Evolutionary conservation across 129 eudicot species (phyloP).

Genomic region (Chrysanthemum lavandulifolium): DNA sequence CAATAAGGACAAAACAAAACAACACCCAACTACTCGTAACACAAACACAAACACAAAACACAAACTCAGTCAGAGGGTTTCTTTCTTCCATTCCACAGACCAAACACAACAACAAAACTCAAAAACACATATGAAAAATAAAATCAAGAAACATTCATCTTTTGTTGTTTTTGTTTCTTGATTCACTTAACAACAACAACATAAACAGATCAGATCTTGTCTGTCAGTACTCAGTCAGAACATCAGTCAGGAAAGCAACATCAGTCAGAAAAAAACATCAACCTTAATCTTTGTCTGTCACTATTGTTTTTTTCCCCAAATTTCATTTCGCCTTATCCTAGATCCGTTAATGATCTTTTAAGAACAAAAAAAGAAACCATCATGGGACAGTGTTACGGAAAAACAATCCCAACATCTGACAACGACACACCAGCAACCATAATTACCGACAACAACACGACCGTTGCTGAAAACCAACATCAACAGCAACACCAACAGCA

Average conservation of each 20-base stretch:
- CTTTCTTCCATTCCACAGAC: neutral
- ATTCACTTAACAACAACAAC: neutral
- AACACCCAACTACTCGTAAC: conserved; percentile 41
- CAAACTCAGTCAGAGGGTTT: neutral
- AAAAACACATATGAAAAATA: neutral
- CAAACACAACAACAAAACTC: conserved; percentile 5
- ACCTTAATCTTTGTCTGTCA: neutral
- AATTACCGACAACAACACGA: conserved; percentile 20
- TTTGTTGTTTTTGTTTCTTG: conserved; percentile 7
- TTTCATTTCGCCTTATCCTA: neutral
- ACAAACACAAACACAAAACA: neutral
- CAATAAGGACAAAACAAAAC: conserved; percentile 29
- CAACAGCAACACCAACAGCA: conserved; percentile 9
- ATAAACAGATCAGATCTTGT: conserved; percentile 27
- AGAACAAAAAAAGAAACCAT: neutral
- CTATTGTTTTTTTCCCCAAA: neutral
- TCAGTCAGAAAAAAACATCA: too few species aligned
- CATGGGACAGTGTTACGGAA: conserved; percentile 98
- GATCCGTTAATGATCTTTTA: conserved; percentile 33
- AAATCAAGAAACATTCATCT: too few species aligned
- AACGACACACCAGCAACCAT: conserved; percentile 40
- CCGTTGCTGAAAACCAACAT: conserved; percentile 28
- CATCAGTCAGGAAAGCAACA: too few species aligned
- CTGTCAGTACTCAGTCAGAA: conserved; percentile 19
- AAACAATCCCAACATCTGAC: conserved; percentile 68